phyloP scores from a whole-genome alignment of 441 rosid genomes.

The Erysimum cheiri region DNA sequence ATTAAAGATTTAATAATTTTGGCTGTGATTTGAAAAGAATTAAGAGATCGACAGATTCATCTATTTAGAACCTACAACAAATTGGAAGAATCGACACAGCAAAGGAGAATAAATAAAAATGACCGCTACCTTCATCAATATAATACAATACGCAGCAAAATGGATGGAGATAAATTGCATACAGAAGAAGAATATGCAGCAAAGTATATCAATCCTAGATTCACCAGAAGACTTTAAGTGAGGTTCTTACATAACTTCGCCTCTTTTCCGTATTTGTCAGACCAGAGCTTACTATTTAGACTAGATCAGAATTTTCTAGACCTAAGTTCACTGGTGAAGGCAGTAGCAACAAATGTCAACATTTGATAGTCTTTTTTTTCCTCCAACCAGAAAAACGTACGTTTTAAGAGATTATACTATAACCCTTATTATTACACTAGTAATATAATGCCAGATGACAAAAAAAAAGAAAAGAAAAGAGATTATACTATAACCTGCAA shows the following conservation, averaged over 20 bases:
- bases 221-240: not conserved
- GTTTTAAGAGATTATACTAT: not conserved
- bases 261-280: not conserved
- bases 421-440: not conserved
- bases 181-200: not conserved
- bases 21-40: not conserved
- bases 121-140: not conserved
- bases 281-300: not conserved
- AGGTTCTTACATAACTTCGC: not conserved
- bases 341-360: constrained; percentile 8
- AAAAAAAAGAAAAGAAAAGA: not conserved
- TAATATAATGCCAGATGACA: too few relatives aligned
- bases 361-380: not conserved
- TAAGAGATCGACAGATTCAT: not conserved
- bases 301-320: not conserved
- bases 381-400: not conserved
- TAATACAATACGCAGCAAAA: not conserved
- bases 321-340: constrained; percentile 13
- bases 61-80: not conserved
- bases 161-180: not conserved
- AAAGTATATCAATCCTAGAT: constrained; percentile 3
- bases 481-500: not conserved
- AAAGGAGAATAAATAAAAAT: not conserved
- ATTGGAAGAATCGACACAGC: not conserved
- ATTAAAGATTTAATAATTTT: not conserved